Percentiles rank a stretch among this genome's conserved stretches.
Conservation (phyloP, 805 yeast genomes). For the Lachancea lanzarotensis region DNA sequence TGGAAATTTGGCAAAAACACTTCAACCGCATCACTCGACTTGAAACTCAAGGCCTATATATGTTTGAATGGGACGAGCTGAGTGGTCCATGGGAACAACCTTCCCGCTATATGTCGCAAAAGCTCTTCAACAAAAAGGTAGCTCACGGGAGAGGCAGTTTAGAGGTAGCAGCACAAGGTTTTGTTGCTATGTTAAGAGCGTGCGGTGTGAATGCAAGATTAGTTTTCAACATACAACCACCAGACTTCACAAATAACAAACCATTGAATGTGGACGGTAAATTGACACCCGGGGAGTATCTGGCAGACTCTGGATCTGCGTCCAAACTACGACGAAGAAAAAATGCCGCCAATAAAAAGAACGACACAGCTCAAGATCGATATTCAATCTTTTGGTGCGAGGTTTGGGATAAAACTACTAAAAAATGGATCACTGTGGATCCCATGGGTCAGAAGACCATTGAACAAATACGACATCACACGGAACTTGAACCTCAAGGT, state of each 20-base stretch:
- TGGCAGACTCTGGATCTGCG: not conserved
- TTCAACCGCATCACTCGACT: conserved; percentile 42
- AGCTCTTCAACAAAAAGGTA: conserved; percentile 41
- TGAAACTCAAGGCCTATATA: conserved; percentile 31
- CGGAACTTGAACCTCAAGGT: conserved; percentile 61
- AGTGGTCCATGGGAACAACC: conserved; percentile 17
- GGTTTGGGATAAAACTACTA: conserved; percentile 73
- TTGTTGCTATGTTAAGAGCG: conserved; percentile 67
- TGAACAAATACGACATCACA: conserved; percentile 52
- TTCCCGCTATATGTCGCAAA: conserved; percentile 26
- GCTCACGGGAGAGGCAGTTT: conserved; percentile 54
- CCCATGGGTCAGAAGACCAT: conserved; percentile 60
- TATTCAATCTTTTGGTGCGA: conserved; percentile 90
- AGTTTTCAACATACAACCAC: conserved; percentile 81
- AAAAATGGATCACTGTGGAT: conserved; percentile 81
- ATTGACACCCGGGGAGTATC: conserved; percentile 1
- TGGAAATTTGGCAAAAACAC: conserved; percentile 53
- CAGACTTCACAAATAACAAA: conserved; percentile 57
- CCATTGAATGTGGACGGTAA: not conserved
- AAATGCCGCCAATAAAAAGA: not conserved
- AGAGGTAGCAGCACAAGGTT: conserved; percentile 83
- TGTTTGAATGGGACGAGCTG: conserved; percentile 45
- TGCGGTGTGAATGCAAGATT: conserved; percentile 66
- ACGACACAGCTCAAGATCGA: conserved; percentile 8
- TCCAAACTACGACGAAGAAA: not conserved